These are phyloP conservation scores for Aspergillus sp. DNA, from an alignment of 2,329 filamentous ascomycete species.

Conservation along the genomic window DNA sequence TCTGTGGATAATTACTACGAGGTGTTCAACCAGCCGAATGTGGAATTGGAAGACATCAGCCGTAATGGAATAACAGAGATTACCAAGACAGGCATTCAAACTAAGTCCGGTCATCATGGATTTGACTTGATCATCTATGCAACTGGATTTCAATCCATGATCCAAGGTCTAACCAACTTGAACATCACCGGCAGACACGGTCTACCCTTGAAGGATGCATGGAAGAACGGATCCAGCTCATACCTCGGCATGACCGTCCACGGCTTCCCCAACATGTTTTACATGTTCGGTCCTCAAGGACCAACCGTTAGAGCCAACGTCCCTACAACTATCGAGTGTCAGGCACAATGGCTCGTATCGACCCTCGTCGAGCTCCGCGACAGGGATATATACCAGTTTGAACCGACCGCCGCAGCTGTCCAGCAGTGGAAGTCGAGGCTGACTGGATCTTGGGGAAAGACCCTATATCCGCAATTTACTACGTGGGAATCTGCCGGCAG, in stretches of 20 bases:
- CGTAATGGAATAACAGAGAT: conserved; percentile 42
- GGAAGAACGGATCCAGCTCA: conserved; percentile 29
- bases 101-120: conserved; percentile 13
- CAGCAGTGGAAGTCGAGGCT: too few species aligned
- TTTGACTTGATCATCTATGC: conserved; percentile 35
- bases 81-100: conserved; percentile 34
- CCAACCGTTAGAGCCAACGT: conserved; percentile 55
- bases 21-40: conserved; percentile 42
- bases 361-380: too few species aligned
- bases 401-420: too few species aligned
- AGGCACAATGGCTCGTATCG: conserved; percentile 53
- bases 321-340: conserved; percentile 49
- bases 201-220: conserved; percentile 29
- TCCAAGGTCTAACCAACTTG: conserved; percentile 32
- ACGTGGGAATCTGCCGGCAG: too few species aligned
- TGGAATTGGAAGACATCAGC: conserved; percentile 44
- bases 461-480: too few species aligned
- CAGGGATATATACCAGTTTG: too few species aligned
- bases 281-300: conserved; percentile 51
- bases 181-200: conserved; percentile 26
- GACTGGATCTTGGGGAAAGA: too few species aligned
- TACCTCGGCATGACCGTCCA: conserved; percentile 39
- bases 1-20: conserved; percentile 51
- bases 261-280: conserved; percentile 49
- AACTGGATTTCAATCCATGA: conserved; percentile 38